Conservation (phyloP, 225 moss, liverwort and hornwort genomes). For the Pleurozium schreberi region DNA sequence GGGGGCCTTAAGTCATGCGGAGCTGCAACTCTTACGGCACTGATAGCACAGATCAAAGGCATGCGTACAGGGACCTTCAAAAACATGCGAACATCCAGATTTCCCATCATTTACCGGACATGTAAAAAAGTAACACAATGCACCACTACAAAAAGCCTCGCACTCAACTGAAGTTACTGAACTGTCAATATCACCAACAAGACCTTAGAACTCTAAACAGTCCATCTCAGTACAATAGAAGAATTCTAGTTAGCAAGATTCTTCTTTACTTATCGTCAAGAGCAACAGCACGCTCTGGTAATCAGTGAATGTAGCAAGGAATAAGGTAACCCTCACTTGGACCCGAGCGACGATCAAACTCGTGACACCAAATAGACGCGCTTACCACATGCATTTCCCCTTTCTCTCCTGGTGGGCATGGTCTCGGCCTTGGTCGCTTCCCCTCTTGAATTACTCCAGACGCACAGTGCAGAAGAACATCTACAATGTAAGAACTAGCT, state of each 20-base stretch:
- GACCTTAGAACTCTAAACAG: neutral
- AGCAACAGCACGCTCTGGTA: neutral
- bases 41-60: slow-evolving; percentile 83
- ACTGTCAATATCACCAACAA: neutral
- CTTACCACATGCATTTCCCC: slow-evolving; percentile 99
- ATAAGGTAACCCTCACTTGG: neutral
- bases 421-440: slow-evolving; percentile 60
- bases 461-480: slow-evolving; percentile 77
- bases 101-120: neutral
- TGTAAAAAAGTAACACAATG: neutral
- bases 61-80: slow-evolving; percentile 92
- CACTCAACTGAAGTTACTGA: neutral
- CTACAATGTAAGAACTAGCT: slow-evolving; percentile 77
- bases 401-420: slow-evolving; percentile 78
- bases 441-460: slow-evolving; percentile 63
- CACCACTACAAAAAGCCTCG: neutral
- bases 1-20: slow-evolving; percentile 74
- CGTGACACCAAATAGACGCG: neutral
- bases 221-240: neutral
- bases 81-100: slow-evolving; percentile 18
- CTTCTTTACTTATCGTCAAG: neutral
- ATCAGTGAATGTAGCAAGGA: neutral
- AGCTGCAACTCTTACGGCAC: slow-evolving; percentile 87
- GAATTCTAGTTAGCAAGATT: neutral
- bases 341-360: neutral